Evolutionary conservation across 306 rosid genomes (phyloP).

Genomic region (Alnus rubra): DNA sequence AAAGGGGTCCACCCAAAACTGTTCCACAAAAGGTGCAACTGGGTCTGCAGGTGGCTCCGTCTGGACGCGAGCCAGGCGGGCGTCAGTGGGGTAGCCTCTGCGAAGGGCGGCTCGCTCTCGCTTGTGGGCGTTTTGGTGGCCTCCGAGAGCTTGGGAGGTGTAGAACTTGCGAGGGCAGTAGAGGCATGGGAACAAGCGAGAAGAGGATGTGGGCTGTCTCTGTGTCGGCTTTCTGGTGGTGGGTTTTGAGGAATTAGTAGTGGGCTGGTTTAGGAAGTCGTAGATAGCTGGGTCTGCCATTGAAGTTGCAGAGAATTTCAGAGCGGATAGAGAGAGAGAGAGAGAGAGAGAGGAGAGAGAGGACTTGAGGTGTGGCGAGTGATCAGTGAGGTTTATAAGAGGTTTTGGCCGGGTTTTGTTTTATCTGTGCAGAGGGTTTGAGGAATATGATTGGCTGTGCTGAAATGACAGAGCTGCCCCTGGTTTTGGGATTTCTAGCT

Average conservation of each 20-base stretch:
- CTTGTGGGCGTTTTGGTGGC: conserved; percentile 96
- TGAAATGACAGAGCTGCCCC: conserved; percentile 13
- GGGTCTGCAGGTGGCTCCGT: background rate
- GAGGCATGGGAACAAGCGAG: conserved; percentile 51
- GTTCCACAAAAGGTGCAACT: conserved; percentile 20
- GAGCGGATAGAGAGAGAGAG: background rate
- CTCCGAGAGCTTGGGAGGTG: conserved; percentile 93
- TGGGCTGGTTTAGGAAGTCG: conserved; percentile 38
- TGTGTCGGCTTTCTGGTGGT: conserved; percentile 14
- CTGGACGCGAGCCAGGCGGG: background rate
- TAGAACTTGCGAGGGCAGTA: conserved; percentile 71
- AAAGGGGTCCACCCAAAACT: conserved; percentile 30
- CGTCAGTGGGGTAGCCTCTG: conserved; percentile 14
- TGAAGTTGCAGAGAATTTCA: background rate
- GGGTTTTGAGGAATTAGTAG: conserved; percentile 22
- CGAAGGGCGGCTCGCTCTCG: conserved; percentile 71
- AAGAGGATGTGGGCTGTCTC: background rate
- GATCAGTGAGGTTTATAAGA: conserved; percentile 21
- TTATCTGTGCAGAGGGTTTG: background rate
- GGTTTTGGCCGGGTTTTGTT: background rate
- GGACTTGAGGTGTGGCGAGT: conserved; percentile 1
- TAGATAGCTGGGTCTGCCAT: conserved; percentile 55
- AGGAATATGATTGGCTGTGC: background rate
- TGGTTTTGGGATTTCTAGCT: background rate
- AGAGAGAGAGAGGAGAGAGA: background rate